A percentile compares a stretch with the other conserved stretches of the same genome.
phyloP scores from a whole-genome alignment of 148 eudicot genomes.

The Vaccinium myrtillus region DNA sequence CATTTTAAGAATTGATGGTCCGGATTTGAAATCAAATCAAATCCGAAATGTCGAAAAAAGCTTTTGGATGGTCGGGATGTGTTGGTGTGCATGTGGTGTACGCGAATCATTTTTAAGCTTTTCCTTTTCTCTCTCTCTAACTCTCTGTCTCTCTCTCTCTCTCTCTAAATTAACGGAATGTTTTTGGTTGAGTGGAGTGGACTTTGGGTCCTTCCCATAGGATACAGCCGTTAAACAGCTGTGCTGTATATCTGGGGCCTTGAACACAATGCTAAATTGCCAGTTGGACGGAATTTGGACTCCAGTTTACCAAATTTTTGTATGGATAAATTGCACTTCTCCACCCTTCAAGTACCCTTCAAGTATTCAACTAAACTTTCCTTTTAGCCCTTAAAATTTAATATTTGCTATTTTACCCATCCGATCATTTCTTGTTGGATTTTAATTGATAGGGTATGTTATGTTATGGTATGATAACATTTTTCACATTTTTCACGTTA shows the following conservation, averaged over 20 bases:
- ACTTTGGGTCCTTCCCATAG: neutral
- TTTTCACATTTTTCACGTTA: too few species aligned
- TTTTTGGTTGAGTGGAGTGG: neutral
- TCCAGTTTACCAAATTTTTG: neutral
- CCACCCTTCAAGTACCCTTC: neutral
- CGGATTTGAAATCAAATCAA: too few species aligned
- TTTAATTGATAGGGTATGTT: neutral
- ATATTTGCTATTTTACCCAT: too few species aligned
- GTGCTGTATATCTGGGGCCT: neutral
- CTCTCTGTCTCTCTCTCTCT: neutral
- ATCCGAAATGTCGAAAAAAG: too few species aligned
- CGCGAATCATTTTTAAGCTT: too few species aligned
- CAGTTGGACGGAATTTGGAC: constrained; percentile 5
- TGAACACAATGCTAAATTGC: neutral
- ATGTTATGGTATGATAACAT: neutral
- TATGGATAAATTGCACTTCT: neutral
- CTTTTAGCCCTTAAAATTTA: too few species aligned
- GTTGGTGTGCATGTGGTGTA: too few species aligned
- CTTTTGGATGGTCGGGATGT: too few species aligned
- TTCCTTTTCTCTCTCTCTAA: neutral
- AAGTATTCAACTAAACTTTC: neutral
- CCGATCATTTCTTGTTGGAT: neutral
- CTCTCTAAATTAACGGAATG: constrained; percentile 4
- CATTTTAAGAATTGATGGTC: too few species aligned
- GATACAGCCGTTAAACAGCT: constrained; percentile 17